A percentile compares a stretch with the other conserved stretches of the same genome.
phyloP scores from a whole-genome alignment of 1,284 basidiomycete genomes.

The Leccinum fuscescens region DNA sequence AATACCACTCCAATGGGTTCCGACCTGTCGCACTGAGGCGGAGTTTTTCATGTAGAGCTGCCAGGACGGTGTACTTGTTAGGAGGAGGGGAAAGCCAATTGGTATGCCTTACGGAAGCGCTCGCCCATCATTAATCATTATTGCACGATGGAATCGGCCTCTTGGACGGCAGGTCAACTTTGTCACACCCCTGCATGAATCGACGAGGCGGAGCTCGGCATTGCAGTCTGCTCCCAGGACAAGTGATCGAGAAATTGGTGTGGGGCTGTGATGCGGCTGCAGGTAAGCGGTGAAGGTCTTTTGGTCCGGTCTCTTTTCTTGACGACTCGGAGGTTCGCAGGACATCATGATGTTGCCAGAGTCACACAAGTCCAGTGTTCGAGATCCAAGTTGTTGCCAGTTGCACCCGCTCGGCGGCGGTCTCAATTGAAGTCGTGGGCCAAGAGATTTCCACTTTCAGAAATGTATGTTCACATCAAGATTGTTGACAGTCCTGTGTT shows the following conservation, averaged over 20 bases:
- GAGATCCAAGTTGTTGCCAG: neutral
- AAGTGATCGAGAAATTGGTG: neutral
- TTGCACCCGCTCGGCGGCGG: neutral
- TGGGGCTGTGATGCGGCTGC: neutral
- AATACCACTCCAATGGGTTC: neutral
- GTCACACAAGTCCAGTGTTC: neutral
- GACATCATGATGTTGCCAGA: neutral
- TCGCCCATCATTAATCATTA: neutral
- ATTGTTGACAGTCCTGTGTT: neutral
- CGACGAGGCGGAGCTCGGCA: neutral
- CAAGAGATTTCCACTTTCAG: neutral
- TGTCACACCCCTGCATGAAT: neutral
- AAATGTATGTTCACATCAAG: neutral
- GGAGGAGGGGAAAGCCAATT: neutral
- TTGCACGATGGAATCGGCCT: neutral
- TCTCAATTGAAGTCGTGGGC: neutral
- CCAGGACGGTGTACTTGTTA: neutral
- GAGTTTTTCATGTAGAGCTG: neutral
- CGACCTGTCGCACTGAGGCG: neutral
- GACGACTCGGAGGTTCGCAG: neutral
- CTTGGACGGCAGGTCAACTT: neutral
- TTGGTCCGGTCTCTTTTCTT: neutral
- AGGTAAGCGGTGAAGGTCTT: neutral
- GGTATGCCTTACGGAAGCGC: neutral
- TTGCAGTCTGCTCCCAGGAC: neutral